A percentile compares a stretch with the other conserved stretches of the same genome.
These are phyloP conservation scores for Omphalotus olearius DNA, from an alignment of 1,284 basidiomycete species.

Conservation along the genomic window DNA sequence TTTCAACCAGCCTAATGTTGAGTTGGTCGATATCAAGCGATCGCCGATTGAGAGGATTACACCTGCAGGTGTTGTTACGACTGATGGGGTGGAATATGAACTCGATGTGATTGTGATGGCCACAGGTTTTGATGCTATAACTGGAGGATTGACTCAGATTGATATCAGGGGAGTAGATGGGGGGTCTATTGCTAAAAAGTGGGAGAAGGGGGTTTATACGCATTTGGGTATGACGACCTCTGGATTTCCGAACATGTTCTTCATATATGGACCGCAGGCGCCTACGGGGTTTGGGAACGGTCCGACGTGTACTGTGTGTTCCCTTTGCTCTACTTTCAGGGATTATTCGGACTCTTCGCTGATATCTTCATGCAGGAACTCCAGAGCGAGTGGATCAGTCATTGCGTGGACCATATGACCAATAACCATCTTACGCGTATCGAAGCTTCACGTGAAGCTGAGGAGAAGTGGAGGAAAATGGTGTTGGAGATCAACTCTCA, in stretches of 20 bases:
- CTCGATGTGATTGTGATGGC: conserved; percentile 22
- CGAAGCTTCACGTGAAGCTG: conserved; percentile 18
- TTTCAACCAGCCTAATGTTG: conserved; percentile 21
- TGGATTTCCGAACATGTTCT: conserved; percentile 24
- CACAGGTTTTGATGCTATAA: conserved; percentile 24
- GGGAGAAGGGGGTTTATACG: conserved; percentile 19
- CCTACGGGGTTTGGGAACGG: conserved; percentile 22
- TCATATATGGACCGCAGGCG: conserved; percentile 22
- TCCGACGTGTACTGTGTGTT: conserved; percentile 18
- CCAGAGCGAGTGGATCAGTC: conserved; percentile 22
- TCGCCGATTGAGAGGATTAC: conserved; percentile 19
- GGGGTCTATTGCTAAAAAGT: conserved; percentile 18
- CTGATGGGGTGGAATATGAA: conserved; percentile 20
- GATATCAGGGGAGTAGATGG: conserved; percentile 21
- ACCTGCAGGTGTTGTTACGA: conserved; percentile 17
- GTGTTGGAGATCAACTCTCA: background rate
- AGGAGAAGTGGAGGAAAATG: conserved; percentile 15
- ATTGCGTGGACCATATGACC: conserved; percentile 19
- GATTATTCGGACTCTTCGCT: background rate
- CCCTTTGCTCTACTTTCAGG: background rate
- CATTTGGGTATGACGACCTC: conserved; percentile 20
- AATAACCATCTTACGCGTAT: conserved; percentile 17
- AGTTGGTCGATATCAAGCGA: conserved; percentile 20
- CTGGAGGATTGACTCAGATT: conserved; percentile 22
- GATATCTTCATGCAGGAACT: conserved; percentile 19